Evolutionary conservation across 371 early-diverging fungal species (phyloP).

Genomic region (Rhizomucor pusillus): DNA sequence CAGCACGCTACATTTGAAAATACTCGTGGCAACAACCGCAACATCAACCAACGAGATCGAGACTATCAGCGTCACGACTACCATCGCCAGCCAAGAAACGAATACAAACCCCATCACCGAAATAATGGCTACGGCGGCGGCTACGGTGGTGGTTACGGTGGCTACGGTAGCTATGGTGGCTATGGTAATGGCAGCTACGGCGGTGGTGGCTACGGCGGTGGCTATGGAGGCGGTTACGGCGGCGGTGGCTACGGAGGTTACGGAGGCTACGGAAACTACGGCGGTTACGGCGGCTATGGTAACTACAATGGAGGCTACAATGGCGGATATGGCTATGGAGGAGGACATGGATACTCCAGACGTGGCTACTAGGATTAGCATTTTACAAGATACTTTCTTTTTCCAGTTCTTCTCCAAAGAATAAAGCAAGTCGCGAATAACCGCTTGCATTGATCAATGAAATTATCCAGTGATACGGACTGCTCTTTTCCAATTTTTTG

Average conservation of each 20-base stretch:
- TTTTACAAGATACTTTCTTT: too few relatives aligned
- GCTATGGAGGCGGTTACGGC: background rate
- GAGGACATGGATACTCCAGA: conserved; percentile 8
- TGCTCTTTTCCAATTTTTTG: too few relatives aligned
- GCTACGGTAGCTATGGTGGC: background rate
- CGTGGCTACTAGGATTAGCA: conserved; percentile 5
- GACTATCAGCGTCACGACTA: background rate
- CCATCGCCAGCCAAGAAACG: too few relatives aligned
- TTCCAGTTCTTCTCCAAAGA: too few relatives aligned
- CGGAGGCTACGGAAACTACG: background rate
- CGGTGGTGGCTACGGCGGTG: background rate
- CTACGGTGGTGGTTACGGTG: background rate
- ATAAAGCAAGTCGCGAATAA: too few relatives aligned
- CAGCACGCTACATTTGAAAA: conserved; percentile 54
- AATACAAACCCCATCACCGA: background rate
- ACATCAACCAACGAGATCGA: conserved; percentile 2
- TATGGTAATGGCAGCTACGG: background rate
- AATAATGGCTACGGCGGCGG: background rate
- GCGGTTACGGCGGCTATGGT: background rate
- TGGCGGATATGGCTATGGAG: conserved; percentile 9
- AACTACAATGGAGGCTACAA: background rate
- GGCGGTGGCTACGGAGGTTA: background rate
- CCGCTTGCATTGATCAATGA: too few relatives aligned
- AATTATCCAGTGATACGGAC: too few relatives aligned
- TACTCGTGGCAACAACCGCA: conserved; percentile 22